Evolutionary conservation across 768 basidiomycete genomes (phyloP).

Genomic region (Scleroderma citrinum): DNA sequence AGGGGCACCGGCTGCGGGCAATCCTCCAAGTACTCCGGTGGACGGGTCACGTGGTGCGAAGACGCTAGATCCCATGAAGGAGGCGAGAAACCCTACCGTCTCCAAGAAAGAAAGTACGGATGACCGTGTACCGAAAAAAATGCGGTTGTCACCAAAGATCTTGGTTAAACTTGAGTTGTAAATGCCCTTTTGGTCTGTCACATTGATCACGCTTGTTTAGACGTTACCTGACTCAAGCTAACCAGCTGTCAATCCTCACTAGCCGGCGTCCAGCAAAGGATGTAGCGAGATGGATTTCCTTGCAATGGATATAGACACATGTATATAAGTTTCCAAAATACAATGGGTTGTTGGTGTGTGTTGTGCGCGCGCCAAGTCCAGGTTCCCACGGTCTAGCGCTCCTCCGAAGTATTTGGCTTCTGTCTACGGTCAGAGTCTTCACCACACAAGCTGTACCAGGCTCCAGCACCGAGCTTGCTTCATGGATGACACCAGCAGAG

Average conservation of each 20-base stretch:
- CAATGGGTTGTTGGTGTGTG: too few relatives aligned
- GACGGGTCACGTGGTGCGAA: too few relatives aligned
- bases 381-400: conserved; percentile 3
- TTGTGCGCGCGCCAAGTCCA: not conserved
- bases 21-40: too few relatives aligned
- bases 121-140: not conserved
- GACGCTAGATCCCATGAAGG: not conserved
- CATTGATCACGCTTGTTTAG: not conserved
- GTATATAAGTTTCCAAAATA: too few relatives aligned
- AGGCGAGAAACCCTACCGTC: not conserved
- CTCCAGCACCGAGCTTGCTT: conserved; percentile 8
- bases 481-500: conserved; percentile 36
- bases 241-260: too few relatives aligned
- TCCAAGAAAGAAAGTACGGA: not conserved
- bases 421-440: conserved; percentile 5
- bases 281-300: too few relatives aligned
- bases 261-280: too few relatives aligned
- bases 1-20: not conserved
- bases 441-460: conserved; percentile 10
- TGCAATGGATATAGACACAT: too few relatives aligned
- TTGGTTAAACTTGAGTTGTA: not conserved
- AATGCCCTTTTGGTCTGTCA: not conserved
- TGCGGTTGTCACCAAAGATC: not conserved
- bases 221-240: too few relatives aligned
- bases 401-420: not conserved